Percentiles rank a stretch among this genome's conserved stretches.
Conservation (phyloP, 192 early-diverging fungal species). For the Coemansia pectinata region DNA sequence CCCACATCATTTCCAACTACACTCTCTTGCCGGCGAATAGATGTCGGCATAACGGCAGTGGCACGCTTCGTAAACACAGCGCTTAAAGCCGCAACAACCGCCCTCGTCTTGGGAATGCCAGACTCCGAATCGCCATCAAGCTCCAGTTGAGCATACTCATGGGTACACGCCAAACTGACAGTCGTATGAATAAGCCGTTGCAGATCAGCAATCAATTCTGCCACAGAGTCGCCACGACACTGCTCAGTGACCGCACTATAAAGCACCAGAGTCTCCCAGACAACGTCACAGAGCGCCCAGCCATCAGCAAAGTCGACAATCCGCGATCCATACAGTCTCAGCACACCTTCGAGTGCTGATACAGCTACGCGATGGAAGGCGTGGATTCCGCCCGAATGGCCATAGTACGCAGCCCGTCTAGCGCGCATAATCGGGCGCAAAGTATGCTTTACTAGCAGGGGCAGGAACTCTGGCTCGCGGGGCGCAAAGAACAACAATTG, state of each 20-base stretch:
- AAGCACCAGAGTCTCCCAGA: constrained; percentile 46
- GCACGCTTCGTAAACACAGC: constrained; percentile 35
- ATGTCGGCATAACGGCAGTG: not conserved
- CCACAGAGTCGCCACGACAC: not conserved
- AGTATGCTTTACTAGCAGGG: constrained; percentile 8
- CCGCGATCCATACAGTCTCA: constrained; percentile 38
- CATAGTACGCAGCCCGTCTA: constrained; percentile 13
- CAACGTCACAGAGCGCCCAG: constrained; percentile 31
- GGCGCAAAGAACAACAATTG: constrained; percentile 39
- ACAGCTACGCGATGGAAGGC: constrained; percentile 35
- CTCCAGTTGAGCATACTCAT: not conserved
- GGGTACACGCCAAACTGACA: not conserved
- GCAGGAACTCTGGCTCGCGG: constrained; percentile 10
- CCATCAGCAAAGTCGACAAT: not conserved
- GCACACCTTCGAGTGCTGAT: constrained; percentile 28
- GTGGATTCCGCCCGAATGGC: constrained; percentile 4
- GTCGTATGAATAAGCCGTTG: constrained; percentile 28
- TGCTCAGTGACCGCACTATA: constrained; percentile 13
- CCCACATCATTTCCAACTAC: not conserved
- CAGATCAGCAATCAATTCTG: constrained; percentile 11
- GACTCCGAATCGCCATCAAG: not conserved
- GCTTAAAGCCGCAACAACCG: constrained; percentile 24
- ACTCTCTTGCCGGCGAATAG: not conserved
- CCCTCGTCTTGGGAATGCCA: not conserved
- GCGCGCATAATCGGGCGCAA: constrained; percentile 38